A percentile compares a stretch with the other conserved stretches of the same genome.
These are phyloP conservation scores for Xerocomellus chrysenteron DNA, from an alignment of 768 basidiomycete genomes.

Conservation along the genomic window DNA sequence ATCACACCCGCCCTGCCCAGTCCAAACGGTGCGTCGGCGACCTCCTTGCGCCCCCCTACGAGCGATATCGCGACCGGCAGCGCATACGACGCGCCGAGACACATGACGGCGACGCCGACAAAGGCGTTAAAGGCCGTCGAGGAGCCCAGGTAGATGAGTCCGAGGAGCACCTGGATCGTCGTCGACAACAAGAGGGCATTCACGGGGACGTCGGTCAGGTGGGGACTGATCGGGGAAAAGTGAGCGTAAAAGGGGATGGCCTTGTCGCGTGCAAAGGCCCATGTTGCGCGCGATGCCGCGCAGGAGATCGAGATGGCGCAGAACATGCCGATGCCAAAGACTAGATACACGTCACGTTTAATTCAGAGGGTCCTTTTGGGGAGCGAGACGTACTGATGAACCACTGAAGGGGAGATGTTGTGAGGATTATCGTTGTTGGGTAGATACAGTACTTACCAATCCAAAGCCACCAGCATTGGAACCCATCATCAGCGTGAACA, in stretches of 20 bases:
- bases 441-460: slow-evolving; percentile 39
- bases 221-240: slow-evolving; percentile 47
- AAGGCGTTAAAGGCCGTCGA: slow-evolving; percentile 68
- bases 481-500: slow-evolving; percentile 63
- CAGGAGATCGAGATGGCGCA: slow-evolving; percentile 66
- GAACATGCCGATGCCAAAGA: slow-evolving; percentile 57
- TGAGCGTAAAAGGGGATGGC: slow-evolving; percentile 54
- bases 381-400: slow-evolving; percentile 37
- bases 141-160: slow-evolving; percentile 61
- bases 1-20: slow-evolving; percentile 45
- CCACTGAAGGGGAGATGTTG: slow-evolving; percentile 28
- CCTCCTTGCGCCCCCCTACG: slow-evolving; percentile 40
- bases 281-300: slow-evolving; percentile 66
- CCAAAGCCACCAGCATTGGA: slow-evolving; percentile 62
- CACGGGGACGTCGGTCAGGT: slow-evolving; percentile 49
- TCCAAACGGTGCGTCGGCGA: slow-evolving; percentile 50
- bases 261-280: slow-evolving; percentile 69
- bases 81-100: slow-evolving; percentile 61
- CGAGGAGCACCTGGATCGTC: slow-evolving; percentile 55
- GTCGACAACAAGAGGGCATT: slow-evolving; percentile 63
- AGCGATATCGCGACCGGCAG: slow-evolving; percentile 60
- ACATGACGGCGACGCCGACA: slow-evolving; percentile 64
- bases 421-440: not conserved
- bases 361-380: too few species aligned
- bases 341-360: slow-evolving; percentile 21